Percentiles rank a stretch among this genome's conserved stretches.
Conservation (phyloP, 495 filamentous ascomycete genomes). For the Hyaloscypha hepaticicola region DNA sequence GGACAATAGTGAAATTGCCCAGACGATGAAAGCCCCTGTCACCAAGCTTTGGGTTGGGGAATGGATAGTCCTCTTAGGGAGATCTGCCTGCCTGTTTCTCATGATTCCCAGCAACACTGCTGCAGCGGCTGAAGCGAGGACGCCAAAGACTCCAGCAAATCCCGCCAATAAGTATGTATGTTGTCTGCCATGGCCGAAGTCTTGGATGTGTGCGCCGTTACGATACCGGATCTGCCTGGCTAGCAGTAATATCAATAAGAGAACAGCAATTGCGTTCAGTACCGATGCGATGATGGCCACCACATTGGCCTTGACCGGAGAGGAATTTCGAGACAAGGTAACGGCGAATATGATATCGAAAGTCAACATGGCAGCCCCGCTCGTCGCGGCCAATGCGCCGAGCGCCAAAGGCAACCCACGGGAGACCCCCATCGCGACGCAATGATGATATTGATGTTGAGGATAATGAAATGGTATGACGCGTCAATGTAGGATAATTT, state of each 20-base stretch:
- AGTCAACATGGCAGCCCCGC: slow-evolving; percentile 30
- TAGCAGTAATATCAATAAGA: slow-evolving; percentile 23
- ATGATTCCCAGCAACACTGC: slow-evolving; percentile 31
- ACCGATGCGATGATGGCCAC: slow-evolving; percentile 34
- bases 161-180: slow-evolving; percentile 30
- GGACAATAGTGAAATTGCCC: slow-evolving; percentile 30
- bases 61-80: slow-evolving; percentile 22
- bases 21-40: slow-evolving; percentile 33
- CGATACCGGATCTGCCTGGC: slow-evolving; percentile 25
- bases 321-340: slow-evolving; percentile 22
- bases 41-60: slow-evolving; percentile 28
- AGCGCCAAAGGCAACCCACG: slow-evolving; percentile 22
- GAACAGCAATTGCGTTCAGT: slow-evolving; percentile 24
- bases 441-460: neutral
- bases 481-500: slow-evolving; percentile 12
- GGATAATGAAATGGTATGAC: slow-evolving; percentile 5
- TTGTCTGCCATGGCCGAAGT: slow-evolving; percentile 27
- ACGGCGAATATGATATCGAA: slow-evolving; percentile 36
- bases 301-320: slow-evolving; percentile 11
- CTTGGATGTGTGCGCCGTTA: slow-evolving; percentile 28
- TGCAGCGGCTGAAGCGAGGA: slow-evolving; percentile 23
- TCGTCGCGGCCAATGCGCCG: slow-evolving; percentile 31
- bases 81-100: slow-evolving; percentile 19
- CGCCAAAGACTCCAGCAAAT: slow-evolving; percentile 20
- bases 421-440: slow-evolving; percentile 20